Conservation (phyloP, 2,329 filamentous ascomycete species). For the Epicoccum nigrum region DNA sequence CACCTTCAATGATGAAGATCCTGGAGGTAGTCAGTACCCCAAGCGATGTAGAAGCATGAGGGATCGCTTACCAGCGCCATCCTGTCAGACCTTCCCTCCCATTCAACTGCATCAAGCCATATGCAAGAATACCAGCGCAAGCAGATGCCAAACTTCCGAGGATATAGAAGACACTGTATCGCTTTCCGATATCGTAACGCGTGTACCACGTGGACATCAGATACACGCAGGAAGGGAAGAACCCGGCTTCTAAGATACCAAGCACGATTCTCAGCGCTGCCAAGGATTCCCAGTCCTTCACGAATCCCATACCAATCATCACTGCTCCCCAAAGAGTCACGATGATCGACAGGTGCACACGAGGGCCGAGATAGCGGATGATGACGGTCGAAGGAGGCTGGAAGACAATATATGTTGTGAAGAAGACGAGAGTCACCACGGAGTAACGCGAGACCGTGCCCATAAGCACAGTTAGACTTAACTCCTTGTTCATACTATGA, state of each 20-base stretch:
- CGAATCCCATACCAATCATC: conserved; percentile 54
- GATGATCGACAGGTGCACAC: conserved; percentile 44
- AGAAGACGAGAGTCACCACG: conserved; percentile 64
- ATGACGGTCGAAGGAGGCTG: conserved; percentile 51
- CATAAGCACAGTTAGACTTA: conserved; percentile 38
- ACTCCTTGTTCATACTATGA: conserved; percentile 48
- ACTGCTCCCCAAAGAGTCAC: conserved; percentile 50
- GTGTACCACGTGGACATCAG: conserved; percentile 38
- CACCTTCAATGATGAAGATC: conserved; percentile 55
- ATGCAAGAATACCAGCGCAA: conserved; percentile 72
- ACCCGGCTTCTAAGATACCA: conserved; percentile 50
- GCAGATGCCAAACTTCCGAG: conserved; percentile 70
- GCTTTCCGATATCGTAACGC: conserved; percentile 70
- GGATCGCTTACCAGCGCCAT: conserved; percentile 48
- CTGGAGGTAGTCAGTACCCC: conserved; percentile 44
- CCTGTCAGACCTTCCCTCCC: conserved; percentile 57
- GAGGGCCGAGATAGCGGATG: conserved; percentile 50
- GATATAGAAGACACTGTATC: conserved; percentile 73
- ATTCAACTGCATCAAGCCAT: conserved; percentile 69
- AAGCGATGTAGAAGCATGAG: background rate
- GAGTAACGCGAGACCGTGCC: conserved; percentile 50
- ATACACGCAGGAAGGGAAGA: conserved; percentile 48
- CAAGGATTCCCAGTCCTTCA: conserved; percentile 43
- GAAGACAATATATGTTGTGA: conserved; percentile 52
- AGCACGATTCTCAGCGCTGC: conserved; percentile 48